Evolutionary conservation across 805 yeast species (phyloP).

Genomic region (Yarrowia sp.): DNA sequence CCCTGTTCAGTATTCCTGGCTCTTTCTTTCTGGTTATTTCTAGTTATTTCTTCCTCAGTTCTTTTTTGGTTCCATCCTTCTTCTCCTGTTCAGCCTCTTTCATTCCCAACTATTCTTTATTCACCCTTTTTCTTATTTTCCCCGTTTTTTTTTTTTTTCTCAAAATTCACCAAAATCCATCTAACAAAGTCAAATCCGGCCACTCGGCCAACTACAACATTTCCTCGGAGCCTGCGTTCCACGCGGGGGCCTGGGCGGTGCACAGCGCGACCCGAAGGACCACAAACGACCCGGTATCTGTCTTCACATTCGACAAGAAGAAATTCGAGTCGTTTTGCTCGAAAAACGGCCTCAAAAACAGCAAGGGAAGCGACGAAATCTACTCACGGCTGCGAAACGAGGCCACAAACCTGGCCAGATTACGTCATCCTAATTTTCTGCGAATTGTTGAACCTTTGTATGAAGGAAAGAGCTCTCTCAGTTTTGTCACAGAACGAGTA

Average conservation of each 20-base stretch:
- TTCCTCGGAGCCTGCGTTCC: conserved; percentile 66
- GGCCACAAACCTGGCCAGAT: conserved; percentile 66
- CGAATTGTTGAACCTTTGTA: conserved; percentile 86
- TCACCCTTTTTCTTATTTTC: no score
- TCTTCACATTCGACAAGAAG: conserved; percentile 81
- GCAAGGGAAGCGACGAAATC: conserved; percentile 54
- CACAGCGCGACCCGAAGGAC: conserved; percentile 76
- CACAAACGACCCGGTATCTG: conserved; percentile 52
- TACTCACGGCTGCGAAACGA: conserved; percentile 65
- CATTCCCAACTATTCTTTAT: no score
- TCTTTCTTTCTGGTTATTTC: no score
- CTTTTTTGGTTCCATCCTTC: no score
- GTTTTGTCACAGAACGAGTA: conserved; percentile 84
- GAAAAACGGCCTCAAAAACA: conserved; percentile 49
- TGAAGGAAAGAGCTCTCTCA: conserved; percentile 69
- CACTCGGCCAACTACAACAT: conserved; percentile 52
- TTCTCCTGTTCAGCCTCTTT: no score
- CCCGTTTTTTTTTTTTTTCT: no score
- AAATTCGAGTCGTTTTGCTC: conserved; percentile 57
- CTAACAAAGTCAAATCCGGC: conserved; percentile 24
- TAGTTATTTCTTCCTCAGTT: no score
- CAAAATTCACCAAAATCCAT: no score
- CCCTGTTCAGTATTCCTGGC: no score
- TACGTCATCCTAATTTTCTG: conserved; percentile 86
- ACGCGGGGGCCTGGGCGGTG: conserved; percentile 77